Evolutionary conservation across 2,329 filamentous ascomycete genomes (phyloP), one percentile per base, ranked within the genome.

Genomic region (Fusarium musae): DNA sequence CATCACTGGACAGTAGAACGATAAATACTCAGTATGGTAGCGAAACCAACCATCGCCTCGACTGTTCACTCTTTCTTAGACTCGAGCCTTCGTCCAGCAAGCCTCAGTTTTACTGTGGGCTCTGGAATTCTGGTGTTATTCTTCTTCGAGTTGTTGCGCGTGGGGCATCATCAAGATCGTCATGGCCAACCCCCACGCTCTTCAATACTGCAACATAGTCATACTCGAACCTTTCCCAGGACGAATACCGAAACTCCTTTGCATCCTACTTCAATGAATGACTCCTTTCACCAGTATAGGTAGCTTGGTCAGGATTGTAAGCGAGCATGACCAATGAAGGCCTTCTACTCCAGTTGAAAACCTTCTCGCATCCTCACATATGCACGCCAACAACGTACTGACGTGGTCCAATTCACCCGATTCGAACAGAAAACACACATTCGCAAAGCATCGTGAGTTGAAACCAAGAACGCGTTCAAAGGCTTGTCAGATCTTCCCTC

Each of bases 141-240:
- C 43, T 30, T 69, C 49, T 70, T 54, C 30, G 23, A 66, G 23
- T 54, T 28, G 44, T 42, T 71, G 58, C 54, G 59, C 64, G 62
- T 68, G 70, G 62, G 43, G 59, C 57, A 50, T 23, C 11, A 34
- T 50, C 32, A 66, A 59, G 37, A 44, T 63, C 46, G 30, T 44
- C 63, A 43, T 65, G 66, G 54, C 66, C 36, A 46, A 49, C 61
- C 70, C 70, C 61, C 70, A 74, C 70, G 57, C 32, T 71, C 57
- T 47, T 50, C 57, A n/a, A 42, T 46, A 58, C 58, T 32, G 30
- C 43, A 49, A 66, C 32, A 49, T 32, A 26, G 30, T 36, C 23
- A 70, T 66, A 44, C 34, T 47, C 19, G 32, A 66, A 40, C 70
- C 44, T 73, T 73, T 50, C 56, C 56, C 40, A 63, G 36, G 39